These are phyloP conservation scores for Mortierella sp. DNA, from an alignment of 371 early-diverging fungal species.

Conservation along the genomic window DNA sequence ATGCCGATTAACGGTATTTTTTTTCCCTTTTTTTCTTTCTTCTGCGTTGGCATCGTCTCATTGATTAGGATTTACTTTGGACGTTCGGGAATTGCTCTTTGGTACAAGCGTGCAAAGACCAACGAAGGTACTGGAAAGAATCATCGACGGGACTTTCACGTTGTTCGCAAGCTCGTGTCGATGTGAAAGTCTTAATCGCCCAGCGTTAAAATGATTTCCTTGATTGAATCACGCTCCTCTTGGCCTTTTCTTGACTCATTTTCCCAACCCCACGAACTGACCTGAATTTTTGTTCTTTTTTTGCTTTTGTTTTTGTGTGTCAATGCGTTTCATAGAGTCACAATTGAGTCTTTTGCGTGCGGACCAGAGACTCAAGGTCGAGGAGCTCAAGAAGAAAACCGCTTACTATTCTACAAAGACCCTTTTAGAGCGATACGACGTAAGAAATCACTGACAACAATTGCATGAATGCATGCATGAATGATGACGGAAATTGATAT, in stretches of 20 bases:
- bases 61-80: conserved; percentile 65
- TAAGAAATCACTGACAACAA: background rate
- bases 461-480: background rate
- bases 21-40: background rate
- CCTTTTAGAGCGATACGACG: conserved; percentile 92
- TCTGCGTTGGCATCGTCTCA: conserved; percentile 1
- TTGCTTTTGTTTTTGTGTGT: background rate
- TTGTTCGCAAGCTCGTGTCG: background rate
- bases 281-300: background rate
- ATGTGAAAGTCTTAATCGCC: background rate
- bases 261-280: background rate
- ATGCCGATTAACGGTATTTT: conserved; percentile 30
- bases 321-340: conserved; percentile 21
- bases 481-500: background rate
- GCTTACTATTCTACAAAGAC: conserved; percentile 87
- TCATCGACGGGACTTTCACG: background rate
- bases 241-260: conserved; percentile 5
- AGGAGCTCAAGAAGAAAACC: conserved; percentile 77
- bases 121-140: conserved; percentile 61
- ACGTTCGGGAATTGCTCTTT: conserved; percentile 65
- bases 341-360: conserved; percentile 44
- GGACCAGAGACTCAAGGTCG: conserved; percentile 66
- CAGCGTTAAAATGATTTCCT: background rate
- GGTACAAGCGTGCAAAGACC: conserved; percentile 72
- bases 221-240: conserved; percentile 5